phyloP scores from a whole-genome alignment of 2,329 filamentous ascomycete genomes.

The Pseudonectria foliicola region DNA sequence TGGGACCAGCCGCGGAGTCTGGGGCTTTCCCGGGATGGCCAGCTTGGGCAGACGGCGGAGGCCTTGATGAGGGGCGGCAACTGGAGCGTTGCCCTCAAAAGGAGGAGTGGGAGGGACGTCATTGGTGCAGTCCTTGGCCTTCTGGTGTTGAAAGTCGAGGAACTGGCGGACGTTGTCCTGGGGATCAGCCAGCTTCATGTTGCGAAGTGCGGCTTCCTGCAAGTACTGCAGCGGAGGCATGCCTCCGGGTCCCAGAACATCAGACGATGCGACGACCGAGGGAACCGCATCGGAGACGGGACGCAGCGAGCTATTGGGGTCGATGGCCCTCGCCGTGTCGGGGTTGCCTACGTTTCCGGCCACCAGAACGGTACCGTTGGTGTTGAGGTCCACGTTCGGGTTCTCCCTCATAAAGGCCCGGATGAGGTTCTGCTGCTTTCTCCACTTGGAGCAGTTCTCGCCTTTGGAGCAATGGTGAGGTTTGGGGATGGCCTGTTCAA shows the following conservation, averaged over 20 bases:
- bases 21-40: slow-evolving; percentile 43
- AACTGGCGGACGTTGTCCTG: slow-evolving; percentile 93
- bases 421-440: slow-evolving; percentile 71
- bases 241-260: slow-evolving; percentile 67
- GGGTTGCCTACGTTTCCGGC: slow-evolving; percentile 75
- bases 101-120: slow-evolving; percentile 64
- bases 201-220: slow-evolving; percentile 65
- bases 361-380: slow-evolving; percentile 64
- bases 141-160: slow-evolving; percentile 65
- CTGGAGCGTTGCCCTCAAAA: slow-evolving; percentile 53
- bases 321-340: slow-evolving; percentile 51
- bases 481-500: slow-evolving; percentile 82
- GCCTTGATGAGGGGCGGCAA: slow-evolving; percentile 42
- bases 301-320: slow-evolving; percentile 49
- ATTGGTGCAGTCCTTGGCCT: slow-evolving; percentile 37
- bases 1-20: slow-evolving; percentile 19
- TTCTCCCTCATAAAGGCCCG: slow-evolving; percentile 69
- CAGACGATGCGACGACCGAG: slow-evolving; percentile 85
- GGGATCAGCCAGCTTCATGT: slow-evolving; percentile 65
- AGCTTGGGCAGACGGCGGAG: slow-evolving; percentile 56
- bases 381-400: slow-evolving; percentile 50
- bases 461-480: slow-evolving; percentile 80
- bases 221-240: slow-evolving; percentile 61
- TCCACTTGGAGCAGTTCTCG: slow-evolving; percentile 76
- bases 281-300: slow-evolving; percentile 70